Conservation (phyloP, 192 early-diverging fungal species). For the Dimargaris cristalligena region DNA sequence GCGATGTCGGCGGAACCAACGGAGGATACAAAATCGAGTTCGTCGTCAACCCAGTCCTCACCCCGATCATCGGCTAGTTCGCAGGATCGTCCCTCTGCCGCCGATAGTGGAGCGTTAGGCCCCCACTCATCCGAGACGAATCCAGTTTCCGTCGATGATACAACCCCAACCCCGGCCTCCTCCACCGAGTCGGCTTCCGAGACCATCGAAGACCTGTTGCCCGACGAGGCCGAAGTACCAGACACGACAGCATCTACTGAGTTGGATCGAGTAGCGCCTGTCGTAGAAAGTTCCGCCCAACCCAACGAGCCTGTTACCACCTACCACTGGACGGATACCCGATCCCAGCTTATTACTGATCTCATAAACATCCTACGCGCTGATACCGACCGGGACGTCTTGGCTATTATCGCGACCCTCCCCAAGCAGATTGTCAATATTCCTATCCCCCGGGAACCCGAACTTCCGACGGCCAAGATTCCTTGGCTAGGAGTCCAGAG, state of each 20-base stretch:
- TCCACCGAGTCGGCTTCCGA: neutral
- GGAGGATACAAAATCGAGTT: neutral
- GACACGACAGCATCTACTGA: constrained; percentile 5
- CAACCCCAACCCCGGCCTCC: neutral
- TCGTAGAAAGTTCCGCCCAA: constrained; percentile 14
- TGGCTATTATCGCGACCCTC: constrained; percentile 20
- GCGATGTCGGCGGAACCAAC: constrained; percentile 17
- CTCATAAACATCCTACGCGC: constrained; percentile 24
- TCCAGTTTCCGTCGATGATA: neutral
- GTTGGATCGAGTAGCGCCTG: neutral
- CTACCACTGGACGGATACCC: constrained; percentile 22
- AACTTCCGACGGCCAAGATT: too few relatives aligned
- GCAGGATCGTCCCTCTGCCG: neutral
- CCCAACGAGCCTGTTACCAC: constrained; percentile 16
- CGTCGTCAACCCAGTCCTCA: neutral
- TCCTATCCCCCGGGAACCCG: too few relatives aligned
- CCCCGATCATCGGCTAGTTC: neutral
- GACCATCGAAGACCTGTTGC: neutral
- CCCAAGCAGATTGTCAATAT: constrained; percentile 13
- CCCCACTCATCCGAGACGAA: neutral
- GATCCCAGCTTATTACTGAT: constrained; percentile 25
- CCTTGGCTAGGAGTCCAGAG: too few relatives aligned
- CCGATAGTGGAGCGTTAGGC: neutral
- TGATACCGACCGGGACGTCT: constrained; percentile 27
- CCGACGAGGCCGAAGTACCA: neutral